Percentiles rank a stretch among this genome's conserved stretches.
phyloP scores from a whole-genome alignment of 139 green algal species.

The Nannochloris sp. region DNA sequence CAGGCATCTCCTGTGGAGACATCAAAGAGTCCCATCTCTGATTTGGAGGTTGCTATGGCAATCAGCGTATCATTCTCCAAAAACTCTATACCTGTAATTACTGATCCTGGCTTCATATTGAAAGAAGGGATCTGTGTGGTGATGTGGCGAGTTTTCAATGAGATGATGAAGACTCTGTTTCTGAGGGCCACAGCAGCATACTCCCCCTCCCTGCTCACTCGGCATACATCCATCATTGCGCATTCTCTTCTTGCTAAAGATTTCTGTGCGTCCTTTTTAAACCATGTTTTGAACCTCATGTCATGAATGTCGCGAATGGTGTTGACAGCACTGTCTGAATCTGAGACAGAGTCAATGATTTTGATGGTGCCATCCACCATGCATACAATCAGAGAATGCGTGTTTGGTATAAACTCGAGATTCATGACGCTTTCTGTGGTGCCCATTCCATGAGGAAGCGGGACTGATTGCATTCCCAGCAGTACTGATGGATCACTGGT shows the following conservation, averaged over 20 bases:
- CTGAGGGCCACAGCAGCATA: slow-evolving; percentile 13
- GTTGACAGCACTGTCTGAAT: neutral
- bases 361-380: neutral
- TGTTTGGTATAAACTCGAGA: neutral
- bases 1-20: slow-evolving; percentile 18
- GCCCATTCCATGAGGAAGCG: slow-evolving; percentile 16
- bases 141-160: neutral
- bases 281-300: slow-evolving; percentile 21
- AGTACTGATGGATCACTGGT: neutral
- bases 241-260: slow-evolving; percentile 9
- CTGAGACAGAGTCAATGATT: neutral
- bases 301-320: slow-evolving; percentile 20
- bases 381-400: neutral
- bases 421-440: neutral
- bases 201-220: slow-evolving; percentile 12
- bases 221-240: slow-evolving; percentile 18
- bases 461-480: slow-evolving; percentile 1
- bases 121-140: neutral
- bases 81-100: slow-evolving; percentile 45
- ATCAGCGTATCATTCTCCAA: slow-evolving; percentile 35
- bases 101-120: slow-evolving; percentile 1
- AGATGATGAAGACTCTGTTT: slow-evolving; percentile 24
- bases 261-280: slow-evolving; percentile 10
- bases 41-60: slow-evolving; percentile 30
- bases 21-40: slow-evolving; percentile 33